Base-by-base conservation (phyloP, 2,329 filamentous ascomycete genomes). In the Arthrobotrys iridis region DNA sequence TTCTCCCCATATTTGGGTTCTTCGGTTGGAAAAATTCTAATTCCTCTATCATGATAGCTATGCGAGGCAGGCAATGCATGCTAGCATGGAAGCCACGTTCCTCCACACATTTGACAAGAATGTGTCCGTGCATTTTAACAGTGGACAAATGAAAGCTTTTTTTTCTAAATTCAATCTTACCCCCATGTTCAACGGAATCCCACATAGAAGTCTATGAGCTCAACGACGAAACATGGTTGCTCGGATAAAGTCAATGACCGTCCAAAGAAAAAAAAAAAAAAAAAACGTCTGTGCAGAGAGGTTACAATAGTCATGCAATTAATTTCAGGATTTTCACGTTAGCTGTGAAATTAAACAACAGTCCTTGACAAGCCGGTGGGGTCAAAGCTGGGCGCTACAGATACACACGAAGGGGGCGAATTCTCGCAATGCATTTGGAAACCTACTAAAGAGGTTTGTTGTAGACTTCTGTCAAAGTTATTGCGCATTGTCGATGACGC, bases 71-170 rank as follows among this genome's bases (percentile, higher is more conserved):
- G 68, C 45, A 60, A 60, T 52, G 50, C 59, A 50, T 43, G 43
- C 26, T 37, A 45, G 40, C 68, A 65, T 52, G 68, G 62, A 67
- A 35, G 60, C 70, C 70, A 74, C 70, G 70, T 74, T 74, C 60
- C 62, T 55, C 50, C 50, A 60, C 40, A 37, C 45, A 60, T 43
- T 59, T 45, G 33, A 58, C 41, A 43, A 60, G 26, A 37, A 28
- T 40, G 18, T 41, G 70, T 67, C 70, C 62, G 70, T 74, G 70
- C 70, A 74, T 74, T 73, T 73, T 73, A 65, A 60, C 60, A 73
- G 64, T 60, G 55, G 43, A 65, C 28, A 52, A 58, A 55, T 37
- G 24, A 52, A 60, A 59, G 60, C 59, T 50, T 33, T 37, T 18
- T 46, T 41, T 35, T 26, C 22, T 40, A 50, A 57, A 62, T 37